Base-by-base conservation (phyloP, 768 basidiomycete species). In the Lactarius hatsudake region DNA sequence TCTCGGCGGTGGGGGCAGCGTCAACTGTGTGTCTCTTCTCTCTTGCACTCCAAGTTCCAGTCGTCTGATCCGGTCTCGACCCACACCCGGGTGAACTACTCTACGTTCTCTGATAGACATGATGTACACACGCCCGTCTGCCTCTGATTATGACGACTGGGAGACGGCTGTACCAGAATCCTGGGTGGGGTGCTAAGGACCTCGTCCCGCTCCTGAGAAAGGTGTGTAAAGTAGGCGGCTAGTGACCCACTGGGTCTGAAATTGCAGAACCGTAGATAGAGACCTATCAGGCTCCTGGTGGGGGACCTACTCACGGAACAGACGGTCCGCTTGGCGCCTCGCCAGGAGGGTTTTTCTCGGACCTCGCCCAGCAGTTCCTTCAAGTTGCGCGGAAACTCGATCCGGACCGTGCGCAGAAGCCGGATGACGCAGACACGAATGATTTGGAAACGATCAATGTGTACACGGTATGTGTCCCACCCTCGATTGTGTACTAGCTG, bases 1-100 rank as follows among this genome's bases (percentile, higher is more conserved):
- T 42, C 71, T 90, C 6, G 87, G 88, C 3, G 88, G 88, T 5
- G 87, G 87, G 1, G 87, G 86, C 0, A 76, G 78, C 63, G 80
- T 88, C 17, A 88, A 88, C 69, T 85, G 86, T 86, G 57, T 1
- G 72, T 71, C 60, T 15, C 34, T 23, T 28, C 13, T 20, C 23
- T 12, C 5, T 51, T 23, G 23, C 5, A 1, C 12, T 3, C 51
- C 32, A 7, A 26, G 23, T 1, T 26, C 15, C 13, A 5, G 51
- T 26, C 51, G 26, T 53, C 26, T 53, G 23, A 53, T 53, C 30
- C 6, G 32, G 6, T 32, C 51, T 53, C 26, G 12, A 53, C 12
- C 6, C 12, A 26, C 6, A 3, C 13, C 32, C 0, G 10, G 48
- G 48, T 51, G 48, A 2, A 26, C 23, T 5, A 40, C 15, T 40